Evolutionary conservation across 495 filamentous ascomycete species (phyloP), one percentile per base, ranked within the genome.

Genomic region (Hapsidospora chrysogenum): DNA sequence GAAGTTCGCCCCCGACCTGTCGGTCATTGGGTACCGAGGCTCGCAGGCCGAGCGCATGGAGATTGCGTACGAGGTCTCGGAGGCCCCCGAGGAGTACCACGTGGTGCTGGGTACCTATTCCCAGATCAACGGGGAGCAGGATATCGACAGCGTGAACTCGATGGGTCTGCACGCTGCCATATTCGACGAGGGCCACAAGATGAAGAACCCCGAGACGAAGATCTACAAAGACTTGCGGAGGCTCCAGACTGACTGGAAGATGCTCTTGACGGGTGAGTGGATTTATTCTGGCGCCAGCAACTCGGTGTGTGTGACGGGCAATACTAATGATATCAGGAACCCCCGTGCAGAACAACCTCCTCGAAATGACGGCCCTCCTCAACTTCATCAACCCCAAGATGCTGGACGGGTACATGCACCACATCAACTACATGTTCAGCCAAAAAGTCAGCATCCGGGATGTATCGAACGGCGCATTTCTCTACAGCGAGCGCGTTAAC

Each of bases 261-360:
- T 96, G 4, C 67, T 97, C 9, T 64, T 97, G 17, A 96, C 86
- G 2, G 33, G 33, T 36, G 26, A 13, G 33, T 35, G 3, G n/a
- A n/a, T n/a, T n/a, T n/a, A n/a, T n/a, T n/a, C n/a, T n/a, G n/a
- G n/a, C n/a, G n/a, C n/a, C n/a, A n/a, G n/a, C n/a, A n/a, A n/a
- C n/a, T n/a, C n/a, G n/a, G n/a, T n/a, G n/a, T n/a, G n/a, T n/a
- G n/a, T n/a, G n/a, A n/a, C n/a, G n/a, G n/a, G n/a, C n/a, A n/a
- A n/a, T n/a, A n/a, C n/a, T n/a, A n/a, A n/a, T n/a, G n/a, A n/a
- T n/a, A n/a, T n/a, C 6, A 36, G 89, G 89, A 4, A 97, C 89
- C 0, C 89, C 89, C 0, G 63, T 97, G 9, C 89, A 97, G 50
- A 97, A 97, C 56, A 96, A 94, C 46, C 68, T 97, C 4, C 79